Percentiles rank a stretch among this genome's conserved stretches.
Evolutionary conservation across 2,329 filamentous ascomycete species (phyloP).

Genomic region (Alternaria conjuncta): DNA sequence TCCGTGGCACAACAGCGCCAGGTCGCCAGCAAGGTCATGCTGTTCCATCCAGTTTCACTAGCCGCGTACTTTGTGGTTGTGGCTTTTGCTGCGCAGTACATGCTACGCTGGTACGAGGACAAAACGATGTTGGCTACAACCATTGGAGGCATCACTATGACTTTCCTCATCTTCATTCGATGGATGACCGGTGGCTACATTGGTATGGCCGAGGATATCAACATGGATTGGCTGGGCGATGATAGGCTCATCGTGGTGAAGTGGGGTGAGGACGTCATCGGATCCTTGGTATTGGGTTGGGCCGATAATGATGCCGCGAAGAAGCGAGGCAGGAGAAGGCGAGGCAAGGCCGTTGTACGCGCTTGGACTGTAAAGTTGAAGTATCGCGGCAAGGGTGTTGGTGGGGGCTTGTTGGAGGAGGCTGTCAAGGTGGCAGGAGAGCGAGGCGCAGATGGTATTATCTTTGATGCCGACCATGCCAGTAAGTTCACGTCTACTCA

Average conservation of each 20-base stretch:
- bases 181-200: conserved; percentile 69
- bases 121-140: conserved; percentile 64
- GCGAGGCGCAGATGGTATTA: conserved; percentile 71
- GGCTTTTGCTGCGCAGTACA: conserved; percentile 48
- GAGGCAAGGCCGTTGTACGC: conserved; percentile 73
- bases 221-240: conserved; percentile 67
- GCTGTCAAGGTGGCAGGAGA: conserved; percentile 72
- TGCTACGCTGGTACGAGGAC: conserved; percentile 56
- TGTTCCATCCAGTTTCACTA: conserved; percentile 47
- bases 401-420: conserved; percentile 73
- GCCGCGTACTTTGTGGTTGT: conserved; percentile 49
- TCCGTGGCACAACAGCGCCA: conserved; percentile 84
- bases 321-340: conserved; percentile 56
- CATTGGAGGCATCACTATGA: conserved; percentile 67
- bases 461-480: conserved; percentile 79
- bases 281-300: conserved; percentile 71
- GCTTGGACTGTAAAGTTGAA: conserved; percentile 79
- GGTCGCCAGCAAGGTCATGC: conserved; percentile 65
- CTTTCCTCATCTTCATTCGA: conserved; percentile 67
- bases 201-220: conserved; percentile 65
- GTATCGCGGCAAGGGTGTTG: conserved; percentile 75
- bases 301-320: conserved; percentile 57
- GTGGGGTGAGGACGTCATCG: conserved; percentile 73
- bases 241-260: conserved; percentile 65
- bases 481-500: conserved; percentile 59